phyloP scores from a whole-genome alignment of 352 stramenopile species.

The Halophytophthora batemanensis region DNA sequence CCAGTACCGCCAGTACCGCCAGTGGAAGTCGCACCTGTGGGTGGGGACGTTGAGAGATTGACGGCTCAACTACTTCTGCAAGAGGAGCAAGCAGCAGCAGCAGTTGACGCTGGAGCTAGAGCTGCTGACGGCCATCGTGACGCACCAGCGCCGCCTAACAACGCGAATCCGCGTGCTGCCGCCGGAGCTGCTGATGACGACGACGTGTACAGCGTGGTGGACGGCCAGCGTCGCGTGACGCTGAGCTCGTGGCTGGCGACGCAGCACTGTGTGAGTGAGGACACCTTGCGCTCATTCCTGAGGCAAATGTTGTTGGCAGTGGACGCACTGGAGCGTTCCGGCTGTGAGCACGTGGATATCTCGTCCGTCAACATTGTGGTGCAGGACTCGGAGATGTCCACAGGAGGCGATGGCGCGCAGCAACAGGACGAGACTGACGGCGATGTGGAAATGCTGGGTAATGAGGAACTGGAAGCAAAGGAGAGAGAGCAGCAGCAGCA shows the following conservation, averaged over 20 bases:
- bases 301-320: constrained; percentile 61
- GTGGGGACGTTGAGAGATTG: too few species aligned
- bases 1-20: neutral
- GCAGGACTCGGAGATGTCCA: constrained; percentile 3
- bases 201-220: constrained; percentile 38
- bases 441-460: constrained; percentile 12
- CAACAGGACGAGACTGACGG: too few species aligned
- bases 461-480: constrained; percentile 4
- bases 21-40: too few species aligned
- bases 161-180: constrained; percentile 12
- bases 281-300: constrained; percentile 47
- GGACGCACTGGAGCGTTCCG: constrained; percentile 43
- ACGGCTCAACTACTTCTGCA: too few species aligned
- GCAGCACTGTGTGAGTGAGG: constrained; percentile 27
- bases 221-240: constrained; percentile 31
- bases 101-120: constrained; percentile 7
- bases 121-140: too few species aligned
- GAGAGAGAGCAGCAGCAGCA: neutral
- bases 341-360: constrained; percentile 47
- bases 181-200: constrained; percentile 28
- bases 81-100: neutral
- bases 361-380: constrained; percentile 58
- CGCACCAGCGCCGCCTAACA: neutral
- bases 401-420: too few species aligned
- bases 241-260: constrained; percentile 41